A percentile compares a stretch with the other conserved stretches of the same genome.
Evolutionary conservation across 805 yeast genomes (phyloP).

Genomic region (Candida sithepensis): DNA sequence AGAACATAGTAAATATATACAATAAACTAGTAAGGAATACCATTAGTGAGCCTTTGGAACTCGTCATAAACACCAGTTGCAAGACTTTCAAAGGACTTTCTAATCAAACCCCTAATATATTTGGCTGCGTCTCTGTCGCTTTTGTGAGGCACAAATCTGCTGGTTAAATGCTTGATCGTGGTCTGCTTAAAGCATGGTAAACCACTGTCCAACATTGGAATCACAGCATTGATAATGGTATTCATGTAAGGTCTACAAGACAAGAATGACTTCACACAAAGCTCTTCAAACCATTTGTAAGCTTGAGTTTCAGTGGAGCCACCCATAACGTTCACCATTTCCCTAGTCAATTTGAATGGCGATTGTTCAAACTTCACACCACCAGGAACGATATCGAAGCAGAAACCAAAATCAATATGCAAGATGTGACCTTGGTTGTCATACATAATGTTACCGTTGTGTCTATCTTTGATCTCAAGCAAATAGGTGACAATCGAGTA

Average conservation of each 20-base stretch:
- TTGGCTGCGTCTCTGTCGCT: constrained; percentile 82
- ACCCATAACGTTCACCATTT: constrained; percentile 96
- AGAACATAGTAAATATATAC: too few species aligned
- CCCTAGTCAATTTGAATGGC: constrained; percentile 93
- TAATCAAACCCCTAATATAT: constrained; percentile 70
- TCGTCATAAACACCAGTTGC: constrained; percentile 96
- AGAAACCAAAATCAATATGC: constrained; percentile 97
- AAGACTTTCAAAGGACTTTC: constrained; percentile 78
- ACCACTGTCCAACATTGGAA: constrained; percentile 93
- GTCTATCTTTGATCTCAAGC: constrained; percentile 94
- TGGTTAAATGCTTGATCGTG: constrained; percentile 73
- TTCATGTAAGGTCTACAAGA: constrained; percentile 88
- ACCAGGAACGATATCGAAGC: constrained; percentile 98
- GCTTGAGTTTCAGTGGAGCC: constrained; percentile 83
- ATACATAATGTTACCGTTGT: constrained; percentile 96
- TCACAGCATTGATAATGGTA: constrained; percentile 76
- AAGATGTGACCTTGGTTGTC: constrained; percentile 92
- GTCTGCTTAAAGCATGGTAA: constrained; percentile 92
- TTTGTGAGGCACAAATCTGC: constrained; percentile 77
- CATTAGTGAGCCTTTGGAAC: constrained; percentile 94
- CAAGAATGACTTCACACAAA: constrained; percentile 88
- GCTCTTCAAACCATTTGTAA: constrained; percentile 88
- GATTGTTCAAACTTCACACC: constrained; percentile 98
- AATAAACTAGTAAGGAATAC: constrained; percentile 76
- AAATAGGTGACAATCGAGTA: constrained; percentile 88